A percentile compares a stretch with the other conserved stretches of the same genome.
Evolutionary conservation across 2,329 filamentous ascomycete species (phyloP).

Genomic region (Tolypocladium ovalisporum): DNA sequence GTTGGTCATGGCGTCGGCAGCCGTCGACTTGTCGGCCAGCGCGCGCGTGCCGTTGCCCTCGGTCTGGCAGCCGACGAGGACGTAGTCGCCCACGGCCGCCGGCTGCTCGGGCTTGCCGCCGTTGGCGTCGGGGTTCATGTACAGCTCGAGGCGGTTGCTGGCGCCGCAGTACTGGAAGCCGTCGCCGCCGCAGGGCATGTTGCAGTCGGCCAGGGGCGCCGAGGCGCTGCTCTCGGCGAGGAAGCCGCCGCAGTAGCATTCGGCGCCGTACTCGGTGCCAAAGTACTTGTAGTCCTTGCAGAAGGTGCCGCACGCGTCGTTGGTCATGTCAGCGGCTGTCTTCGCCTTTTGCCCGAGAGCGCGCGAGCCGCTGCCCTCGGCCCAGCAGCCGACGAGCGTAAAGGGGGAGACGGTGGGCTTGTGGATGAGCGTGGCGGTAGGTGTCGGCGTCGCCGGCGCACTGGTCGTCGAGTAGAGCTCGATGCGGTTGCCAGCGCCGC

Average conservation of each 20-base stretch:
- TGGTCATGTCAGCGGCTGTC: conserved; percentile 17
- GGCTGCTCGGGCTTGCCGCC: conserved; percentile 20
- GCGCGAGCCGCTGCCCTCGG: conserved; percentile 22
- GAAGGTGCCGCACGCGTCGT: conserved; percentile 19
- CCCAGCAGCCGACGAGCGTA: conserved; percentile 28
- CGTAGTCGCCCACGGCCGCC: conserved; percentile 18
- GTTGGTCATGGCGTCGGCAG: conserved; percentile 20
- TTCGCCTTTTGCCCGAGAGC: conserved; percentile 20
- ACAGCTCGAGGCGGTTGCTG: conserved; percentile 21
- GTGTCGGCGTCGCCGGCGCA: conserved; percentile 17
- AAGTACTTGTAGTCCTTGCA: conserved; percentile 28
- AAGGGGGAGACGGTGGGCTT: conserved; percentile 15
- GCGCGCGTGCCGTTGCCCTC: conserved; percentile 23
- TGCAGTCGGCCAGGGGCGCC: conserved; percentile 20
- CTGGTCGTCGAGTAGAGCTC: conserved; percentile 31
- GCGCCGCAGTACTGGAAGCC: conserved; percentile 22
- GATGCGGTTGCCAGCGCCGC: conserved; percentile 30
- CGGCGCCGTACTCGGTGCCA: conserved; percentile 26
- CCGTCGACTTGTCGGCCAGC: conserved; percentile 12
- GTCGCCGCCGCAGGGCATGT: conserved; percentile 22
- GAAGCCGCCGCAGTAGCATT: conserved; percentile 27
- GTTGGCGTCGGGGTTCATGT: conserved; percentile 15
- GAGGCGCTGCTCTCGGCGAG: conserved; percentile 13
- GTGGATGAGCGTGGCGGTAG: conserved; percentile 13
- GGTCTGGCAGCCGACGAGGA: conserved; percentile 23